Base-by-base conservation (phyloP, 768 basidiomycete genomes). In the Tylopilus vinaceipallidus region DNA sequence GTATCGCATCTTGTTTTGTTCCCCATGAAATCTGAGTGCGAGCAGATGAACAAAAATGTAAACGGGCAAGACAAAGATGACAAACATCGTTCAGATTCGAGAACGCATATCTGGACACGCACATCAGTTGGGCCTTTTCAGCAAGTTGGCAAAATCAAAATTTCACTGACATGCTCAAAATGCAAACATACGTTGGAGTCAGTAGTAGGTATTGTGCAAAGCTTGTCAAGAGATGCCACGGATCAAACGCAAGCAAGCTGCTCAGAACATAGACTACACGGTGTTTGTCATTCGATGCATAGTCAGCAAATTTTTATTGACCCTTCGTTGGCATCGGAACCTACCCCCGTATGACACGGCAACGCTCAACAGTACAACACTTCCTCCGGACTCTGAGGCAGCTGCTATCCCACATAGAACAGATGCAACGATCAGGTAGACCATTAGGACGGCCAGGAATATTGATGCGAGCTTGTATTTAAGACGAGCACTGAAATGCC, bases 141-240 rank as follows among this genome's bases (percentile, higher is more conserved):
- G 12, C 3, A 16, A 23, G 19, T 20, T 42, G 22, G 7, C 2
- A 50, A 40, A n/a, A n/a, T n/a, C n/a, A n/a, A n/a, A n/a, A 43
- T 32, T 22, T 36, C 30, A 64, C 86, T 61, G 48, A 90, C 86
- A 93, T 83, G 66, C 83, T 85, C 47, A 90, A 68, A 52, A 89
- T 75, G 62, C 86, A 88, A 63, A 90, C 79, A 57, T 88, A 89
- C 24, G 81, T 83, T 23, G 94, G 91, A 3, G 86, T 89, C 47
- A 97, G 78, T 17, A 98, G 72, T 62, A 98, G 69, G 62, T 97
- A 99, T 42, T 91, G 92, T 13, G 85, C 58, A 62, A 94, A 93
- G 59, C 90, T 93, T 9, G 95, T 98, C 55, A 97, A 41, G 74
- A 98, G 83, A 70, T 98, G 95, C 91, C 92, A 95, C 4, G 97